Conservation (phyloP, 2,329 filamentous ascomycete species). For the Sporothrix inflata region DNA sequence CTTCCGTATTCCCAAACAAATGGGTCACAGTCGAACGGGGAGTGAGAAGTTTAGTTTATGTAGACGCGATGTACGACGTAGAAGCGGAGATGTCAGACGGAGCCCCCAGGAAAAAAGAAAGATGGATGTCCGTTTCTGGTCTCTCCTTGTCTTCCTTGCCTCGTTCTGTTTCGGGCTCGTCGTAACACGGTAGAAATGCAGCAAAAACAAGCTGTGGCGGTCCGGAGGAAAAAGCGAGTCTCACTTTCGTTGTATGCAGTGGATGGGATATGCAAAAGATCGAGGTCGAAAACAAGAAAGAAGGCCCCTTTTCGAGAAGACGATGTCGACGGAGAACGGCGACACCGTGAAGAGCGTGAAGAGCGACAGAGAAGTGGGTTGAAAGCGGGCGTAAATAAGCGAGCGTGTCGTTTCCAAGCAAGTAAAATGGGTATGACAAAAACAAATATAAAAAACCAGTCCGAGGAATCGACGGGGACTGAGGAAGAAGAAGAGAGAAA, state of each 20-base stretch:
- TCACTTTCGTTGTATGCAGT: not conserved
- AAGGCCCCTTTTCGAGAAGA: not conserved
- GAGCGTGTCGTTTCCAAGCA: conserved; percentile 19
- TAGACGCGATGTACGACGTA: not conserved
- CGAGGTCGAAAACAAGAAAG: not conserved
- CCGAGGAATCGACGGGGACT: not conserved
- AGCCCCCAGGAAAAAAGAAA: not conserved
- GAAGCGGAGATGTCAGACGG: not conserved
- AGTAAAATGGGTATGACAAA: not conserved
- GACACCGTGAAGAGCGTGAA: not conserved
- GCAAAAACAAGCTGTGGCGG: not conserved
- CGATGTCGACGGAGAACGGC: not conserved
- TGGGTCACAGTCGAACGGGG: not conserved
- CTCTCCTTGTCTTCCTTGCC: not conserved
- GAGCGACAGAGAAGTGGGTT: not conserved
- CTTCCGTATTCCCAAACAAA: not conserved
- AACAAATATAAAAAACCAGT: not conserved
- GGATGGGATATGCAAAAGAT: not conserved
- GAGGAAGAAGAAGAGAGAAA: not conserved
- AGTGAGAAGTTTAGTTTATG: not conserved
- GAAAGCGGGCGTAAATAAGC: conserved; percentile 8
- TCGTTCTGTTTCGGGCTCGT: not conserved
- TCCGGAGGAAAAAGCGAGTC: not conserved
- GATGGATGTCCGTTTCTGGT: not conserved
- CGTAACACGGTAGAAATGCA: not conserved